phyloP scores from a whole-genome alignment of 176 grass and related monocot genomes.

The Raddia guianensis region DNA sequence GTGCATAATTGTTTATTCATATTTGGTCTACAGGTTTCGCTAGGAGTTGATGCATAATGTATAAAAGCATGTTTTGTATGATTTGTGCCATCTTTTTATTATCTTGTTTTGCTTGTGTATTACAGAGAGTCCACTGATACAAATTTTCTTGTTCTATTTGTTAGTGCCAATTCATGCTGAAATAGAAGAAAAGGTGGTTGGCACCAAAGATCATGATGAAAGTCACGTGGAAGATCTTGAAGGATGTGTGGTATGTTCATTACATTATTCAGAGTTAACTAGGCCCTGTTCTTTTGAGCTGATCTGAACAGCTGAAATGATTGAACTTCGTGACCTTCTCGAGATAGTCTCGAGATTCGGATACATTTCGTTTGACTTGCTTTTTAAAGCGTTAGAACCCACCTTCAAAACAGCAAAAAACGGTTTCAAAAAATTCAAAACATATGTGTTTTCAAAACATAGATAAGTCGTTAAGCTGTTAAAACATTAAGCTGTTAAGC shows the following conservation, averaged over 20 bases:
- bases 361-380: no score
- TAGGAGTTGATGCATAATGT: slow-evolving; percentile 2
- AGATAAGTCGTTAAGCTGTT: no score
- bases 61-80: neutral
- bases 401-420: no score
- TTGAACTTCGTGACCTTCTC: no score
- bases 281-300: no score
- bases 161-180: slow-evolving; percentile 38
- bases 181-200: slow-evolving; percentile 21
- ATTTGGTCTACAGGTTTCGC: slow-evolving; percentile 2
- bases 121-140: neutral
- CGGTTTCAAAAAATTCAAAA: no score
- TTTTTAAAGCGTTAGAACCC: no score
- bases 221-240: slow-evolving; percentile 77
- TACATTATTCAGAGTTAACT: neutral
- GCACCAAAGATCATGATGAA: slow-evolving; percentile 39
- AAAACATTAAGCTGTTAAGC: no score
- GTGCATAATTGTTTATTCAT: neutral
- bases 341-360: no score
- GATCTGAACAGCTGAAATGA: no score
- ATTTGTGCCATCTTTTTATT: slow-evolving; percentile 29
- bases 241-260: slow-evolving; percentile 69
- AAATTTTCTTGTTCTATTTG: slow-evolving; percentile 28
- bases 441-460: no score
- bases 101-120: slow-evolving; percentile 16